phyloP scores from a whole-genome alignment of 306 rosid genomes.

The Casuarina cunninghamiana region DNA sequence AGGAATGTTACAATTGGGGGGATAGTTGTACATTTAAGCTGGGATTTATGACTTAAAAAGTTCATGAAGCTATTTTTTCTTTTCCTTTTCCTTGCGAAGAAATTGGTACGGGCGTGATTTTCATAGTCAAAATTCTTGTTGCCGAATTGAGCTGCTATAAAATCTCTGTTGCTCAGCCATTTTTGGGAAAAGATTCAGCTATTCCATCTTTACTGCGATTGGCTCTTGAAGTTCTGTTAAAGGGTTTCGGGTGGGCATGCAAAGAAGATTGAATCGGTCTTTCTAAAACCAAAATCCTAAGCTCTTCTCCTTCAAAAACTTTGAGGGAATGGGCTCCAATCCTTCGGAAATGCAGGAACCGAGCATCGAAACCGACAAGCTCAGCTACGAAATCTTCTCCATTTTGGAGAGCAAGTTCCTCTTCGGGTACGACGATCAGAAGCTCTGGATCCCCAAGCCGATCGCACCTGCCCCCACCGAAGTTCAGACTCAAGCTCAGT shows the following conservation, averaged over 20 bases:
- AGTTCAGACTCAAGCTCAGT: constrained; percentile 20
- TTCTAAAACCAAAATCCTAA: background rate
- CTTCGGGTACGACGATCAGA: constrained; percentile 93
- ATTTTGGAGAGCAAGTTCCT: constrained; percentile 90
- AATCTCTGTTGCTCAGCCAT: background rate
- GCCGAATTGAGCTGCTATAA: background rate
- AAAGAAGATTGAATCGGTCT: constrained; percentile 3
- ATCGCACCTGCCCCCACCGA: constrained; percentile 48
- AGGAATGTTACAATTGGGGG: constrained; percentile 28
- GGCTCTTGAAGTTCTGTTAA: background rate
- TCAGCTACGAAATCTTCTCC: constrained; percentile 95
- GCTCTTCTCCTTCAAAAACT: background rate
- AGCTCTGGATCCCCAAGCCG: constrained; percentile 89
- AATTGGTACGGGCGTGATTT: constrained; percentile 28
- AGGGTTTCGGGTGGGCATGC: constrained; percentile 8
- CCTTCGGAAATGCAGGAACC: constrained; percentile 86
- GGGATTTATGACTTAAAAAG: background rate
- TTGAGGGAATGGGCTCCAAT: constrained; percentile 44
- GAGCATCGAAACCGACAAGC: constrained; percentile 94
- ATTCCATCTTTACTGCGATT: background rate
- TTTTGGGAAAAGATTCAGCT: background rate
- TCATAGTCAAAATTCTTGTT: constrained; percentile 17
- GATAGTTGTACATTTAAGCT: background rate
- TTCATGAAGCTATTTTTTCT: background rate
- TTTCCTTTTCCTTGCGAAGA: too few relatives aligned